A percentile compares a stretch with the other conserved stretches of the same genome.
These are phyloP conservation scores for Penicillium crustosum DNA, from an alignment of 2,329 filamentous ascomycete species.

Conservation along the genomic window DNA sequence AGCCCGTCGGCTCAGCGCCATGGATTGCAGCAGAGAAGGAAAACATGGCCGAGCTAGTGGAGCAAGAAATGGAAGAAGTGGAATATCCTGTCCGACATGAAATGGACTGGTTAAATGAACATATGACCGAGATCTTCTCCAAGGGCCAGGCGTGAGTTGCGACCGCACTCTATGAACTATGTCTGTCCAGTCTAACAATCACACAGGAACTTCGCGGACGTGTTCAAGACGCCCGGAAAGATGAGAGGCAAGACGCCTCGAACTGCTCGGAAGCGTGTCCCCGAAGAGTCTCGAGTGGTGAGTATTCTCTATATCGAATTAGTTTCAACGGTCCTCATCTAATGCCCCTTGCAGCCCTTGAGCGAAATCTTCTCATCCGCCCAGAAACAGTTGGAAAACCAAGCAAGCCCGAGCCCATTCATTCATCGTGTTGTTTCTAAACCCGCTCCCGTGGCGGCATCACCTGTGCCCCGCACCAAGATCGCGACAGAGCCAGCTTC, in stretches of 20 bases:
- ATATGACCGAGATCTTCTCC: slow-evolving; percentile 92
- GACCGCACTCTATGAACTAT: slow-evolving; percentile 8
- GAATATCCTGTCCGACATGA: slow-evolving; percentile 90
- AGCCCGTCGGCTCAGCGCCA: slow-evolving; percentile 71
- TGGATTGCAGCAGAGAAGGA: slow-evolving; percentile 86
- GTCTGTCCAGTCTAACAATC: slow-evolving; percentile 29
- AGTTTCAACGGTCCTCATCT: slow-evolving; percentile 4
- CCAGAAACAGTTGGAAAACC: slow-evolving; percentile 38
- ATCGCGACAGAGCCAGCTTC: slow-evolving; percentile 18
- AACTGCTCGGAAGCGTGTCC: slow-evolving; percentile 46
- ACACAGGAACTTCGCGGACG: slow-evolving; percentile 78
- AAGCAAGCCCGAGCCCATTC: slow-evolving; percentile 36
- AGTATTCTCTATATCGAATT: slow-evolving; percentile 23
- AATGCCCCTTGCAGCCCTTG: slow-evolving; percentile 40
- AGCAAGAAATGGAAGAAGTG: slow-evolving; percentile 88
- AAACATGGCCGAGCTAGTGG: slow-evolving; percentile 71
- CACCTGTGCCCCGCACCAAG: slow-evolving; percentile 22
- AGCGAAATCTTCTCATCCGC: slow-evolving; percentile 49
- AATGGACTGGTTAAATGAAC: slow-evolving; percentile 96
- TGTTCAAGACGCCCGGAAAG: slow-evolving; percentile 72
- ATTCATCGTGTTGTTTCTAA: slow-evolving; percentile 39
- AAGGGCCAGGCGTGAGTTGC: slow-evolving; percentile 76
- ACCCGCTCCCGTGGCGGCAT: slow-evolving; percentile 15
- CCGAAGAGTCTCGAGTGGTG: slow-evolving; percentile 47
- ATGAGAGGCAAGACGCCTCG: slow-evolving; percentile 51